Evolutionary conservation across 1,284 basidiomycete genomes (phyloP).

Genomic region (Trichosporon sp.): DNA sequence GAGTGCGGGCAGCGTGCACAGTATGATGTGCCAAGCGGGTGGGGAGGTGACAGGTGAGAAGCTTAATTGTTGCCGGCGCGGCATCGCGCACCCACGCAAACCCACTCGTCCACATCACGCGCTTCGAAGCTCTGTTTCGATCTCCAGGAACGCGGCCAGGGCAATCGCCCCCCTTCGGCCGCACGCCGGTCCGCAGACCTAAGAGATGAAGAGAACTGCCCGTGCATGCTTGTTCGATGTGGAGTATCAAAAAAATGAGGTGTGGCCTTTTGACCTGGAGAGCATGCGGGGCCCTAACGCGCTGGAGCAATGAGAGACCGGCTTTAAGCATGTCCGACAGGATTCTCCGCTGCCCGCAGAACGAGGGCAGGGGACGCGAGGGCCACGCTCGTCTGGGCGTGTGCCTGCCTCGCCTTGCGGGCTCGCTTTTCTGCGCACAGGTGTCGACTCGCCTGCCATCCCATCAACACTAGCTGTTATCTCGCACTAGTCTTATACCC

Average conservation of each 20-base stretch:
- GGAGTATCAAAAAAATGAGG: constrained; percentile 2
- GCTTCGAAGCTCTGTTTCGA: background rate
- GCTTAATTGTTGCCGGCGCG: background rate
- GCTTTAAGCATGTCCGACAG: constrained; percentile 18
- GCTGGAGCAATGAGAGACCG: constrained; percentile 7
- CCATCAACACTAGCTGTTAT: background rate
- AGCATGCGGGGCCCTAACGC: constrained; percentile 1
- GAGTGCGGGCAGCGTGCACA: background rate
- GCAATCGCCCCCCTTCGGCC: constrained; percentile 3
- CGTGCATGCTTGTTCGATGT: background rate
- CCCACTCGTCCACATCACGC: background rate
- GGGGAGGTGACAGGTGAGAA: background rate
- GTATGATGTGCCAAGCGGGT: background rate
- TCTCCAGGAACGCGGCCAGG: constrained; percentile 11
- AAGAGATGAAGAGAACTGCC: background rate
- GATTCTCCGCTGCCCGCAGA: constrained; percentile 10
- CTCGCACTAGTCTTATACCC: constrained; percentile 6
- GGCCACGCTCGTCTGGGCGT: background rate
- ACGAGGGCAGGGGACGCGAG: background rate
- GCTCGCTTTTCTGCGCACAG: background rate
- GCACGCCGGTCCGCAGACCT: background rate
- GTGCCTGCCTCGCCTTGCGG: background rate
- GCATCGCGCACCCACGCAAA: background rate
- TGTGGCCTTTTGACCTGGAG: background rate
- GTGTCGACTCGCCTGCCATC: background rate